phyloP scores from a whole-genome alignment of 2,329 filamentous ascomycete genomes.

The Cladosporium oxysporum region DNA sequence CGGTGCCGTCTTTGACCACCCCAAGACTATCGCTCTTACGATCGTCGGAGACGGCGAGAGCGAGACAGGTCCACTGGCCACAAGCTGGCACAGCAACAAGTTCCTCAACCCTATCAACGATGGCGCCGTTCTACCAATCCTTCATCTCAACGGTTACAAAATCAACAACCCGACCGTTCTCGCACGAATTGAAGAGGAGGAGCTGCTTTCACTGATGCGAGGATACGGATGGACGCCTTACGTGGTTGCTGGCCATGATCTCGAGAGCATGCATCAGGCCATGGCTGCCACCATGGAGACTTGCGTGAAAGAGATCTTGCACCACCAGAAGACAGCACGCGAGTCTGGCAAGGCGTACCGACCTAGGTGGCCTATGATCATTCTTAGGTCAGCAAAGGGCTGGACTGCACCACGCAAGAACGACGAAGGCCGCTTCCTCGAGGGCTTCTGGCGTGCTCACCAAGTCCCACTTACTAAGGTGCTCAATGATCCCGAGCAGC shows the following conservation, averaged over 20 bases:
- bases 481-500: conserved; percentile 60
- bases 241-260: conserved; percentile 75
- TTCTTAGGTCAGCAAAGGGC: conserved; percentile 76
- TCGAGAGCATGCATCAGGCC: conserved; percentile 76
- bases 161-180: conserved; percentile 79
- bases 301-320: conserved; percentile 68
- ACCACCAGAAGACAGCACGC: conserved; percentile 70
- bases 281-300: conserved; percentile 77
- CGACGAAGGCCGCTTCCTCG: conserved; percentile 65
- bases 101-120: conserved; percentile 79
- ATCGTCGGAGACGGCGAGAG: conserved; percentile 80
- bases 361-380: conserved; percentile 76
- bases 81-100: conserved; percentile 80
- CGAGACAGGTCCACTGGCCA: conserved; percentile 78
- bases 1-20: conserved; percentile 73
- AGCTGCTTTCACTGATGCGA: conserved; percentile 67
- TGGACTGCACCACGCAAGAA: conserved; percentile 76
- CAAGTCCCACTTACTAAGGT: conserved; percentile 76
- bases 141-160: conserved; percentile 83
- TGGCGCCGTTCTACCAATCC: conserved; percentile 73
- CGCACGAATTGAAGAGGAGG: conserved; percentile 71
- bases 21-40: conserved; percentile 71
- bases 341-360: conserved; percentile 69
- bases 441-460: conserved; percentile 77
- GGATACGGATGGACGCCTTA: conserved; percentile 80